phyloP scores from a whole-genome alignment of 2,329 filamentous ascomycete species.

The Hawksworthiomyces lignivorus region DNA sequence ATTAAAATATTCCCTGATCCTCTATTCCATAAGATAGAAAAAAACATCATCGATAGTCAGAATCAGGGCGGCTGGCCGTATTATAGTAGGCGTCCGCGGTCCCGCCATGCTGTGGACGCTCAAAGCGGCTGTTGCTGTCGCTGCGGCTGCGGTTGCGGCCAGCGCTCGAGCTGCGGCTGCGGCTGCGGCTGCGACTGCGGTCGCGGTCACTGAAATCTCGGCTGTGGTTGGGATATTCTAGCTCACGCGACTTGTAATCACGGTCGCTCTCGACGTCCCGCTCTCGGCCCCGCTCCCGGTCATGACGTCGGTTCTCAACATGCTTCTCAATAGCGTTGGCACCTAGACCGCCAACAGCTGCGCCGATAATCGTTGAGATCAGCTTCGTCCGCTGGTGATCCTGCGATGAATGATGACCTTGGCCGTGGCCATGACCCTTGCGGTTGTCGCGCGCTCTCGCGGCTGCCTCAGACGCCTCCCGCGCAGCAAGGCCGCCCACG shows the following conservation, averaged over 20 bases:
- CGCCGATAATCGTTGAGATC: conserved; percentile 45
- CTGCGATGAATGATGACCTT: conserved; percentile 22
- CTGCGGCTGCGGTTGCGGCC: conserved; percentile 8
- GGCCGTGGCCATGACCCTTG: conserved; percentile 18
- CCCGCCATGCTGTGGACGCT: conserved; percentile 6
- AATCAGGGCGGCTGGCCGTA: too few species aligned
- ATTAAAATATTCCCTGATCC: too few species aligned
- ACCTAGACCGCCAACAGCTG: conserved; percentile 46
- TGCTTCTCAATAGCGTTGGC: conserved; percentile 42
- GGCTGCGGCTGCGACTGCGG: neutral
- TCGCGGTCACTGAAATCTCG: conserved; percentile 13
- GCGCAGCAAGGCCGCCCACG: conserved; percentile 45
- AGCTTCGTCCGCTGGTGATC: conserved; percentile 24
- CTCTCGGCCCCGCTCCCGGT: conserved; percentile 28
- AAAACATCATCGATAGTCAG: too few species aligned
- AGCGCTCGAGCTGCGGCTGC: neutral
- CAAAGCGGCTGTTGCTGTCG: conserved; percentile 1
- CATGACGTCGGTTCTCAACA: conserved; percentile 30
- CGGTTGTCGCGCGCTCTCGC: conserved; percentile 19
- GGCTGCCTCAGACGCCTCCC: conserved; percentile 29
- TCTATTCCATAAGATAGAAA: too few species aligned
- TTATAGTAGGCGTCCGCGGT: conserved; percentile 14
- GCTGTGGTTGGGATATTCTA: conserved; percentile 17
- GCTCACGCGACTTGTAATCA: neutral
- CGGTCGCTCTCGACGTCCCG: conserved; percentile 16